Conservation (phyloP, 1,284 basidiomycete species). For the Pseudozyma hubeiensis region DNA sequence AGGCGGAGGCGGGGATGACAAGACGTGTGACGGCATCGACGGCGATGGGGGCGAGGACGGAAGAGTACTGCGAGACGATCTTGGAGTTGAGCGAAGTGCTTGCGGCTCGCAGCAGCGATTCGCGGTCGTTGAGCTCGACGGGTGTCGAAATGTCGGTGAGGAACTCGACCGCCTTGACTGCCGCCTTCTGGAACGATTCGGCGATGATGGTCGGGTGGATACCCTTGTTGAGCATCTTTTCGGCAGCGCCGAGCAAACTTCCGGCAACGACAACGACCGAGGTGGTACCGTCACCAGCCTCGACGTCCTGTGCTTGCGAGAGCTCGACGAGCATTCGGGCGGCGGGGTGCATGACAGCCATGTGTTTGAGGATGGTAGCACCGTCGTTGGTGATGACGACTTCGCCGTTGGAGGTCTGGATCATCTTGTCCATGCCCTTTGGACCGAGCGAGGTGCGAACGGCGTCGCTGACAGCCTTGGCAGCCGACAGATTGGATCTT, state of each 20-base stretch:
- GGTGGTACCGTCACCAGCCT: slow-evolving; percentile 99
- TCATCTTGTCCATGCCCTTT: slow-evolving; percentile 99
- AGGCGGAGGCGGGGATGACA: slow-evolving; percentile 32
- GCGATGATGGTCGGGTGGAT: slow-evolving; percentile 98
- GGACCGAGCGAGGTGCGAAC: slow-evolving; percentile 96
- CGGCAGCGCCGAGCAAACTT: slow-evolving; percentile 89
- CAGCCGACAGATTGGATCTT: slow-evolving; percentile 63
- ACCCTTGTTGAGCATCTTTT: slow-evolving; percentile 92
- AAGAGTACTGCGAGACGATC: slow-evolving; percentile 99
- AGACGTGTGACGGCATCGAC: slow-evolving; percentile 82
- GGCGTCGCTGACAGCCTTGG: slow-evolving; percentile 92
- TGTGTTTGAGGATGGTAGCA: slow-evolving; percentile 96
- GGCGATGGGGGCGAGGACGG: slow-evolving; percentile 94
- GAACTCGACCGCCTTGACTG: slow-evolving; percentile 91
- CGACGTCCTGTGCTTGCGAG: slow-evolving; percentile 96
- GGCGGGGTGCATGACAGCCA: slow-evolving; percentile 96
- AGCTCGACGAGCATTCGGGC: slow-evolving; percentile 97
- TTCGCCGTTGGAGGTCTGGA: slow-evolving; percentile 95
- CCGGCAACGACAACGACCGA: slow-evolving; percentile 97
- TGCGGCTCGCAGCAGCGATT: slow-evolving; percentile 88
- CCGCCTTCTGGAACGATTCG: slow-evolving; percentile 93
- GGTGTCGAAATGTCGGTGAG: slow-evolving; percentile 92
- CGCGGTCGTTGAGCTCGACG: slow-evolving; percentile 88
- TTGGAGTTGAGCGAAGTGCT: slow-evolving; percentile 97
- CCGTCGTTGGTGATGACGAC: slow-evolving; percentile 99